phyloP scores from a whole-genome alignment of 441 rosid genomes.

The Breynia disticha region DNA sequence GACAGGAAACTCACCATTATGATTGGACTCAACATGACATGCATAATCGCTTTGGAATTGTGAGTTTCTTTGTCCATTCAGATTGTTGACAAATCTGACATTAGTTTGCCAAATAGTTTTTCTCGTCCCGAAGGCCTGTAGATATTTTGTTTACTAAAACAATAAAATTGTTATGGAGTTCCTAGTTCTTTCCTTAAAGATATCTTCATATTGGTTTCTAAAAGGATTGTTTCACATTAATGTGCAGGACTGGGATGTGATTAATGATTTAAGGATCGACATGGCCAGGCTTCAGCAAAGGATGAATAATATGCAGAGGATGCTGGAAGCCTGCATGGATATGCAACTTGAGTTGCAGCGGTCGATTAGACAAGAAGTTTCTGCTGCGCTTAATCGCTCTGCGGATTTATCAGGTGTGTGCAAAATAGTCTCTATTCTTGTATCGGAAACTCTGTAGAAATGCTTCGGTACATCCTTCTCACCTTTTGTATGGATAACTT shows the following conservation, averaged over 20 bases:
- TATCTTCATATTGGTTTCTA: not conserved
- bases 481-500: no score
- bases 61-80: constrained; percentile 20
- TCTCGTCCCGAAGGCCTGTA: no score
- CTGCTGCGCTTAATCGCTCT: constrained; percentile 74
- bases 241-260: constrained; percentile 73
- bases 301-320: constrained; percentile 85
- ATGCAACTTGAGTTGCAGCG: constrained; percentile 95
- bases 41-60: constrained; percentile 66
- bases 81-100: not conserved
- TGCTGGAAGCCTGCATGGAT: constrained; percentile 93
- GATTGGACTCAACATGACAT: constrained; percentile 55
- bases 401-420: constrained; percentile 43
- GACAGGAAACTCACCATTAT: constrained; percentile 37
- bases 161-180: no score
- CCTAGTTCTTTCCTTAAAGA: no score
- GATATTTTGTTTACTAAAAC: no score
- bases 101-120: not conserved
- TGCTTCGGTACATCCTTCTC: no score
- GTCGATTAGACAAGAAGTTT: constrained; percentile 84
- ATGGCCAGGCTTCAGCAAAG: constrained; percentile 90
- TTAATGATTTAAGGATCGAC: constrained; percentile 77
- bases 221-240: not conserved
- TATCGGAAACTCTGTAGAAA: no score
- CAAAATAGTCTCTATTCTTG: no score